Percentiles rank a stretch among this genome's conserved stretches.
Conservation (phyloP, 306 rosid genomes). For the Bauhinia variegata region DNA sequence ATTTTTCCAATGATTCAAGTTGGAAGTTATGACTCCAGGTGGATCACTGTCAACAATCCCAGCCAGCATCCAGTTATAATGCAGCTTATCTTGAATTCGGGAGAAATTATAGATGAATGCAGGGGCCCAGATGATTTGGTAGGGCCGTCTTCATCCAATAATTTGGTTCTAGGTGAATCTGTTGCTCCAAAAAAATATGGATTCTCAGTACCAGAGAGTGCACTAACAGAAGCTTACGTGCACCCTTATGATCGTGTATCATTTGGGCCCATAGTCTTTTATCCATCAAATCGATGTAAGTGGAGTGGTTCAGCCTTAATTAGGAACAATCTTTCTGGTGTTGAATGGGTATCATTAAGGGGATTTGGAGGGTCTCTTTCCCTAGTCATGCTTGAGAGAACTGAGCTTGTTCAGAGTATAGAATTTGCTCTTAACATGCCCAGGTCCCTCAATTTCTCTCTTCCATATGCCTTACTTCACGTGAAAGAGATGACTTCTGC, state of each 20-base stretch:
- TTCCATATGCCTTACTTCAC: conserved; percentile 52
- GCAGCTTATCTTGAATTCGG: conserved; percentile 88
- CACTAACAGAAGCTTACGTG: conserved; percentile 78
- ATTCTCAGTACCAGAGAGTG: conserved; percentile 78
- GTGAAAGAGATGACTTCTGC: conserved; percentile 53
- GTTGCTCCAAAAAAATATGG: conserved; percentile 67
- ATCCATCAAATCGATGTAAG: conserved; percentile 72
- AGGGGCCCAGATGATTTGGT: conserved; percentile 56
- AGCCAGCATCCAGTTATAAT: conserved; percentile 71
- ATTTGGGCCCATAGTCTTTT: conserved; percentile 80
- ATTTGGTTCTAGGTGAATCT: conserved; percentile 59
- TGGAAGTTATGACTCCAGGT: conserved; percentile 70
- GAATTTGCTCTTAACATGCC: conserved; percentile 67
- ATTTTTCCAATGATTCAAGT: conserved; percentile 74
- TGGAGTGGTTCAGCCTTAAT: conserved; percentile 92
- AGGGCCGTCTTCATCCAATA: conserved; percentile 66
- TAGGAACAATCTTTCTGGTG: conserved; percentile 95
- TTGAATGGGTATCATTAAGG: conserved; percentile 74
- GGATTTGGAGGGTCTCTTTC: conserved; percentile 87
- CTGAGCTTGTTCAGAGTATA: conserved; percentile 60
- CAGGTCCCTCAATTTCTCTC: conserved; percentile 58
- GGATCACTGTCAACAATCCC: conserved; percentile 90
- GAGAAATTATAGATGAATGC: conserved; percentile 74
- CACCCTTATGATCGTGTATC: conserved; percentile 65
- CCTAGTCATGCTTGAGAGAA: conserved; percentile 63